Base-by-base conservation (phyloP, 2,329 filamentous ascomycete genomes). In the Alternaria sp. region DNA sequence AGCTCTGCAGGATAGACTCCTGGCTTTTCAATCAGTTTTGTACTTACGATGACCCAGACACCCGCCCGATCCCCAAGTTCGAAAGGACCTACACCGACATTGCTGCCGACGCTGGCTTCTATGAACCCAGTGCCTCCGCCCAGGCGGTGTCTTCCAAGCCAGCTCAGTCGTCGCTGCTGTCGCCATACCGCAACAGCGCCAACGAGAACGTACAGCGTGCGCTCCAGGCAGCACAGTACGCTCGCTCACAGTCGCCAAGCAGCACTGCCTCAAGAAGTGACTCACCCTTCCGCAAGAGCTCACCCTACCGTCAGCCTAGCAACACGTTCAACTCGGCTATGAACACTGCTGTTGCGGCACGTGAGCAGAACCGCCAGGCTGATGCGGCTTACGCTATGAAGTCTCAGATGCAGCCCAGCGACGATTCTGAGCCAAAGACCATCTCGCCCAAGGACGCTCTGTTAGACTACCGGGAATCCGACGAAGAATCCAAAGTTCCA, bases 391-490 rank as follows among this genome's bases (percentile, higher is more conserved):
- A 83, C 66, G 79, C 80, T 11, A 78, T 80, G 64, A 80, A 81
- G 66, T 70, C 80, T 26, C 78, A 78, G 53, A 75, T 80, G 68
- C 75, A 78, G 51, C 75, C 79, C 53, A 71, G 66, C 56, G 78
- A 85, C 23, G 78, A 81, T 64, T 73, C 82, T 46, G 71, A 80
- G n/a, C 86, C 88, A 2, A 92, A 93, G 80, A 97, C 95, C 0
- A 97, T 99, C 50, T 98, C 95, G 2, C 96, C 95, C 23, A 96
- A 97, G 81, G 95, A 98, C 74, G 92, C 94, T 2, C 82, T 97
- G 63, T 82, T 97, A 54, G 94, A 97, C 64, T 97, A 94, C 76
- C 88, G 90, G 65, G 93, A 96, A 43, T 80, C 84, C 0, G 92
- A 94, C 3, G 89, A 90, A 18, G 90, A 91, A 51, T 82, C 87